phyloP scores from a whole-genome alignment of 805 yeast genomes.

The Phaffomyces thermotolerans region DNA sequence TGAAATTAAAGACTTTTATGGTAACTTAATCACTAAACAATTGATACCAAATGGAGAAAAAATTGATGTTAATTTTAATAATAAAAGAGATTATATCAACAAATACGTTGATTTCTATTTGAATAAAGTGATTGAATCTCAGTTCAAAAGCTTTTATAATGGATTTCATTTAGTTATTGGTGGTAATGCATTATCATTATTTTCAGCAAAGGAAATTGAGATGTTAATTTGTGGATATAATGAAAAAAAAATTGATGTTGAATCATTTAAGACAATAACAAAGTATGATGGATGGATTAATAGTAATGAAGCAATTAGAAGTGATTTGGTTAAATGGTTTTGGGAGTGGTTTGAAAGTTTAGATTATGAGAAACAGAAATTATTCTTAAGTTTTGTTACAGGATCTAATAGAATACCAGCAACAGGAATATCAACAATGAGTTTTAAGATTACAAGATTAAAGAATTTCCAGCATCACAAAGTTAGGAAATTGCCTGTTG shows the following conservation, averaged over 20 bases:
- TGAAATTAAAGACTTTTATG: slow-evolving; percentile 41
- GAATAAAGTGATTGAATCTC: slow-evolving; percentile 43
- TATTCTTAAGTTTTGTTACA: slow-evolving; percentile 68
- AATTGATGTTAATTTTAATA: slow-evolving; percentile 48
- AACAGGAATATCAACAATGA: slow-evolving; percentile 74
- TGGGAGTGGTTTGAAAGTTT: slow-evolving; percentile 68
- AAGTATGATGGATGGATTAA: slow-evolving; percentile 60
- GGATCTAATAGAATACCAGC: slow-evolving; percentile 93
- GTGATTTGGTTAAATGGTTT: slow-evolving; percentile 62
- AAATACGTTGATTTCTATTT: slow-evolving; percentile 56
- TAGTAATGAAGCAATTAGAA: slow-evolving; percentile 29
- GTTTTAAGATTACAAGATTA: slow-evolving; percentile 58
- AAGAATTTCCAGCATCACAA: slow-evolving; percentile 21
- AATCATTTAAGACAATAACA: slow-evolving; percentile 61
- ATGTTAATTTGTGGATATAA: slow-evolving; percentile 64
- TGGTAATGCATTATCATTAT: slow-evolving; percentile 72
- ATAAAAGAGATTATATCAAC: slow-evolving; percentile 54
- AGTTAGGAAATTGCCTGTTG: slow-evolving; percentile 56
- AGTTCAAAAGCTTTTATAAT: slow-evolving; percentile 48
- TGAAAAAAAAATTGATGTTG: slow-evolving; percentile 57
- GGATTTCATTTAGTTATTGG: slow-evolving; percentile 78
- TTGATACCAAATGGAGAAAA: slow-evolving; percentile 53
- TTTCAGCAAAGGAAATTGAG: slow-evolving; percentile 78
- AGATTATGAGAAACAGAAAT: slow-evolving; percentile 43
- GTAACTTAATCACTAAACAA: slow-evolving; percentile 36